A percentile compares a stretch with the other conserved stretches of the same genome.
Conservation (phyloP, 306 rosid genomes). For the Medicago arabica region DNA sequence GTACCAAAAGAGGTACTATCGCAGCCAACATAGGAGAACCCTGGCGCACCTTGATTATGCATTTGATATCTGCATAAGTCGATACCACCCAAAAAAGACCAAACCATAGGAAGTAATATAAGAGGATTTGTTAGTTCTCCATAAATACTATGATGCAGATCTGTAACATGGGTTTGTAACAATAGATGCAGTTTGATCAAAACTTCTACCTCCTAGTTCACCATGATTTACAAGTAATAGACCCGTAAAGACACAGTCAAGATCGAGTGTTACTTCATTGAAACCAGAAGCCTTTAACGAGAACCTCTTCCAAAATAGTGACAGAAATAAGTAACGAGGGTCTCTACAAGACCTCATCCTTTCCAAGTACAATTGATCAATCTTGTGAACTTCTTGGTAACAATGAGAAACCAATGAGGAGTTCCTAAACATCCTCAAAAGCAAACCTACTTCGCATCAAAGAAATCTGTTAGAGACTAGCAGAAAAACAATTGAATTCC, state of each 20-base stretch:
- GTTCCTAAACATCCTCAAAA: no score
- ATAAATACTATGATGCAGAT: background rate
- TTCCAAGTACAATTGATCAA: background rate
- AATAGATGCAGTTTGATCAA: background rate
- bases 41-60: background rate
- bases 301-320: background rate
- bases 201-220: no score
- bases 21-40: no score
- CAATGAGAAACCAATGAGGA: no score
- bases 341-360: conserved; percentile 4
- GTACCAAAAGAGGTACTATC: no score
- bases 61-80: no score
- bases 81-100: background rate
- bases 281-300: background rate
- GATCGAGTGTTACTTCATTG: background rate
- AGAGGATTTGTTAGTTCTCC: background rate
- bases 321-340: background rate
- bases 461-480: no score
- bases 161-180: background rate
- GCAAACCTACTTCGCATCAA: no score
- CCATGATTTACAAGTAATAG: no score
- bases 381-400: background rate
- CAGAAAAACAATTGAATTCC: no score
- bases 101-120: background rate
- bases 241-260: background rate